Conservation (phyloP, 306 rosid species). For the Castanospermum australe region DNA sequence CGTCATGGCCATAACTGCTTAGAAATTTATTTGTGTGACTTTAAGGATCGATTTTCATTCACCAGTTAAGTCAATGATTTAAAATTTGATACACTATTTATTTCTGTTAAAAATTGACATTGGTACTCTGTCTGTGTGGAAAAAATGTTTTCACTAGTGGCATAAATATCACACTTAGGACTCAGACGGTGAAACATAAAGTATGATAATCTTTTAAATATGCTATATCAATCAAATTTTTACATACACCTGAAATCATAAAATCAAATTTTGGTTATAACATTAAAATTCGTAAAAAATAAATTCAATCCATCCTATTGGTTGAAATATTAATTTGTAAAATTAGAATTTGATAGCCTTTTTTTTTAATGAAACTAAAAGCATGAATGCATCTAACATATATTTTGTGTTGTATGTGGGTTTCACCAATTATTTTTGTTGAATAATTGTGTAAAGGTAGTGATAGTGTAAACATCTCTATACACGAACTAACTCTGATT, state of each 20-base stretch:
- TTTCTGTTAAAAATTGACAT: no score
- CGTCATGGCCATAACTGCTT: background rate
- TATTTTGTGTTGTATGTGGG: background rate
- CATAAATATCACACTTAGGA: background rate
- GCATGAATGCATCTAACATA: background rate
- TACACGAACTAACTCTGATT: background rate
- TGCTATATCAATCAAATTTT: background rate
- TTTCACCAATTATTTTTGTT: background rate
- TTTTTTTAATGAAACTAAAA: background rate
- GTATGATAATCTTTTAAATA: background rate
- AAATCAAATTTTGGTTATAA: background rate
- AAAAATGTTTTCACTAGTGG: no score
- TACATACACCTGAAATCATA: background rate
- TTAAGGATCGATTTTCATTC: background rate
- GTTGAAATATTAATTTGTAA: conserved; percentile 5
- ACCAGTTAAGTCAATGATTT: no score
- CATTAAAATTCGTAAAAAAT: background rate
- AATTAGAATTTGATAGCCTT: background rate
- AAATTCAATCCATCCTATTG: background rate
- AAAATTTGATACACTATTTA: no score
- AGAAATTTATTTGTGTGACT: background rate
- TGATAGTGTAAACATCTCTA: background rate
- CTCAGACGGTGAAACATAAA: no score
- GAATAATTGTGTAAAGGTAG: background rate
- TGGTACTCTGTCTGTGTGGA: no score